Base-by-base conservation (phyloP, 2,329 filamentous ascomycete species). In the Grosmannia penicillata region DNA sequence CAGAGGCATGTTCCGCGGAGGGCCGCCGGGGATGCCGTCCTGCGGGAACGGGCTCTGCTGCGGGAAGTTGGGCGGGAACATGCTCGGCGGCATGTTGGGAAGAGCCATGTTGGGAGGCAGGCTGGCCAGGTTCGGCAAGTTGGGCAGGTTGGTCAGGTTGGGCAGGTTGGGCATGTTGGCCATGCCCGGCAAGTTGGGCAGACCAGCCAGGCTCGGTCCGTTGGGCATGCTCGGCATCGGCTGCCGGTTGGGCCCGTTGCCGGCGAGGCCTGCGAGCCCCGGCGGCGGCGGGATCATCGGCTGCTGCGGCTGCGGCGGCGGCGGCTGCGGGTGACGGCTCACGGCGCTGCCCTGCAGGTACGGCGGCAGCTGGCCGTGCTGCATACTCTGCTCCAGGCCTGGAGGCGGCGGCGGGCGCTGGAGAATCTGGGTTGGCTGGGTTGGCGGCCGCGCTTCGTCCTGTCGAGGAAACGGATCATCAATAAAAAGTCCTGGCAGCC, bases 31-130 rank as follows among this genome's bases (percentile, higher is more conserved):
- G 8, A 74, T 61, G 13, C 56, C 59, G 23, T 70, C 66, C 1
- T 65, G 66, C 11, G 63, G 64, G 59, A 51, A 67, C 61, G 19
- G 45, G 10, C 37, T 45, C 34, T 17, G 56, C 58, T 15, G 56
- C 58, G 19, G 57, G 60, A 77, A 78, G 51, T 69, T 74, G n/a
- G 71, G 70, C 17, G 70, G 70, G 48, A 71, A 76, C 62, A 75
- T 74, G 44, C 65, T 24, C 6, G 31, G 38, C 43, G 30, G 39
- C n/a, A 37, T 34, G 35, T 23, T 30, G 29, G 33, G 36, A 30
- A 39, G 33, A 6, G 22, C 13, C 15, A 33, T 24, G 18, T 6
- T 27, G n/a, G 28, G 4, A 6, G 22, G 8, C 15, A 33, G 18
- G 18, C 4, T 27, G n/a, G 28, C 2, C 6, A 33, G n/a, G 25